Evolutionary conservation across 306 rosid genomes (phyloP).

Genomic region (Lathyrus sativus): DNA sequence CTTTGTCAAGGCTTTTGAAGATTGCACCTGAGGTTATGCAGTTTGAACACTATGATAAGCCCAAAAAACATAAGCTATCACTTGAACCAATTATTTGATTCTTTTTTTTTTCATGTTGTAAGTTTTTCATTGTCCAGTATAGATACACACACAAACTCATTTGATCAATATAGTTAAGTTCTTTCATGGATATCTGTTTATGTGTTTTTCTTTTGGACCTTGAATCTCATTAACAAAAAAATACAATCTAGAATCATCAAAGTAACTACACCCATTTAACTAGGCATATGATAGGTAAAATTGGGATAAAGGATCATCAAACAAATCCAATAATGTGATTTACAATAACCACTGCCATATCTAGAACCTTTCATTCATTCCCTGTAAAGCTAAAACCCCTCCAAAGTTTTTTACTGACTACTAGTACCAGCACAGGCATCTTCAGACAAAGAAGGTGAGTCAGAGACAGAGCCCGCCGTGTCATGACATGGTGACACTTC

Average conservation of each 20-base stretch:
- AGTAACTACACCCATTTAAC: not conserved
- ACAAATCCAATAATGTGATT: slow-evolving; percentile 36
- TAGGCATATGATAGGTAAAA: not conserved
- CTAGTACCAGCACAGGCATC: slow-evolving; percentile 59
- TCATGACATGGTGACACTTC: slow-evolving; percentile 76
- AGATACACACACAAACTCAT: not conserved
- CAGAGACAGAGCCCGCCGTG: slow-evolving; percentile 66
- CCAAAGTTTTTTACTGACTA: slow-evolving; percentile 43
- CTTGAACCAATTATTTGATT: slow-evolving; percentile 30
- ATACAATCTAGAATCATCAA: not conserved
- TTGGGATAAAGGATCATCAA: not conserved
- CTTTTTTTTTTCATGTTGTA: slow-evolving; percentile 28
- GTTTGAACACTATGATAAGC: slow-evolving; percentile 36
- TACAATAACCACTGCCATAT: slow-evolving; percentile 22
- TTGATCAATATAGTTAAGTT: slow-evolving; percentile 1
- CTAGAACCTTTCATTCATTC: not conserved
- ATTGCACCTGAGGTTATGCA: slow-evolving; percentile 71
- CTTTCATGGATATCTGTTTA: not conserved
- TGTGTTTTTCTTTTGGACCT: slow-evolving; percentile 6
- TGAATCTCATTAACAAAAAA: not conserved
- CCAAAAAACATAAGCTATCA: not conserved
- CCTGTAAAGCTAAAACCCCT: not conserved
- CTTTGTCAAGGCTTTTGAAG: slow-evolving; percentile 50
- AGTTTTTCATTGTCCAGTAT: not conserved
- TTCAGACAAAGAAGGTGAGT: slow-evolving; percentile 84